Evolutionary conservation across 768 basidiomycete genomes (phyloP).

Genomic region (Termitomyces sp.): DNA sequence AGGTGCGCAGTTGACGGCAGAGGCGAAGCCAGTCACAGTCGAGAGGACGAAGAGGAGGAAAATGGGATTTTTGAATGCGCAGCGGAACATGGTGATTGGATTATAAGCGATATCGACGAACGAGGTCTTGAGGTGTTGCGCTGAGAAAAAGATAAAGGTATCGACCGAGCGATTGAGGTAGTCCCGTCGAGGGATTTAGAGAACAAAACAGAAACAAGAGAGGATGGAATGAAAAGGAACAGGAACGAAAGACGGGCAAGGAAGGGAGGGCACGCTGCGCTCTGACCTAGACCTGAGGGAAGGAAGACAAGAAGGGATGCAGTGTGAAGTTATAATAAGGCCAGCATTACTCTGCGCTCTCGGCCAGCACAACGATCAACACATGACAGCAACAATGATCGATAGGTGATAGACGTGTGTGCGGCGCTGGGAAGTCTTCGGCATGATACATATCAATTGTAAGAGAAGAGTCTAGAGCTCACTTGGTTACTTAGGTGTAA

Average conservation of each 20-base stretch:
- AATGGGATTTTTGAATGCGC: background rate
- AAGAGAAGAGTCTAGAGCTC: too few relatives aligned
- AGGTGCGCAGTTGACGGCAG: slow-evolving; percentile 8
- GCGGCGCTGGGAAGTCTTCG: too few relatives aligned
- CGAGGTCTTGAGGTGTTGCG: background rate
- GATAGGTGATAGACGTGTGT: too few relatives aligned
- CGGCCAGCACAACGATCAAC: too few relatives aligned
- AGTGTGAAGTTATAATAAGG: too few relatives aligned
- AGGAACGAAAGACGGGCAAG: background rate
- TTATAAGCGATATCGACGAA: too few relatives aligned
- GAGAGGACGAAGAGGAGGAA: background rate
- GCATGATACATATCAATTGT: too few relatives aligned
- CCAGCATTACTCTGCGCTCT: too few relatives aligned
- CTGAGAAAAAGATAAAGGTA: background rate
- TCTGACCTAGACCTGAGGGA: slow-evolving; percentile 1
- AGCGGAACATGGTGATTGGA: background rate
- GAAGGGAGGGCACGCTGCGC: background rate
- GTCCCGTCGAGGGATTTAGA: slow-evolving; percentile 6
- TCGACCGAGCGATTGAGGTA: background rate
- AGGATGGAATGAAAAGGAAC: background rate
- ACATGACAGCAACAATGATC: too few relatives aligned
- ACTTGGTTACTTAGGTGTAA: too few relatives aligned
- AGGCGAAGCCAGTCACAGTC: background rate
- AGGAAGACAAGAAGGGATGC: background rate
- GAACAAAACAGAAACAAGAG: background rate